Evolutionary conservation across 2,329 filamentous ascomycete species (phyloP).

Genomic region (Xylaria sp.): DNA sequence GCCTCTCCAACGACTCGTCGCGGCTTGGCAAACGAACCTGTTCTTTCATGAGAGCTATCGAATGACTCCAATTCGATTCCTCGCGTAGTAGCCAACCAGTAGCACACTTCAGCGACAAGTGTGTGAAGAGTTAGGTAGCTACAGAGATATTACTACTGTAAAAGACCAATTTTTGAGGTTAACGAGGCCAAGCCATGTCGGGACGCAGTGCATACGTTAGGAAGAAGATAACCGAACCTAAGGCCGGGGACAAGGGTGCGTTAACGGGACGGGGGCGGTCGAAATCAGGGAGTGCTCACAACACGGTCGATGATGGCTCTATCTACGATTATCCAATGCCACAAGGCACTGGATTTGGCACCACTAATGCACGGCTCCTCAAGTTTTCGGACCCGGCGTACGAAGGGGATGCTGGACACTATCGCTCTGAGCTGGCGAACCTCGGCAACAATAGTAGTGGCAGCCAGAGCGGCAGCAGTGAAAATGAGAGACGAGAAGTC

Average conservation of each 20-base stretch:
- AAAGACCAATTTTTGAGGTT: background rate
- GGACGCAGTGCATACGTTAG: conserved; percentile 67
- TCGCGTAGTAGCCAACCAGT: conserved; percentile 7
- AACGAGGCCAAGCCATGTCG: conserved; percentile 57
- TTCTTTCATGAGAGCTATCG: background rate
- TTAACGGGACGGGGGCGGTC: conserved; percentile 47
- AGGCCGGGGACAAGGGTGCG: conserved; percentile 47
- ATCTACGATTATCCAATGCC: conserved; percentile 52
- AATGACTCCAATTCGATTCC: conserved; percentile 1
- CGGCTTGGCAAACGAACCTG: background rate
- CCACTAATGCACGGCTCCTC: conserved; percentile 56
- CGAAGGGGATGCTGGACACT: conserved; percentile 47
- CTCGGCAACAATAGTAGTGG: conserved; percentile 48
- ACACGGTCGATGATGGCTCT: conserved; percentile 52
- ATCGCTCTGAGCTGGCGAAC: conserved; percentile 43
- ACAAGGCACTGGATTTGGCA: conserved; percentile 55
- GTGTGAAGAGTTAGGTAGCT: conserved; percentile 18
- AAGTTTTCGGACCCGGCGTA: conserved; percentile 56
- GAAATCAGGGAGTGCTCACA: conserved; percentile 48
- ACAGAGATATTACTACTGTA: conserved; percentile 1
- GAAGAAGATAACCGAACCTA: conserved; percentile 65
- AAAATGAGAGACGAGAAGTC: conserved; percentile 49
- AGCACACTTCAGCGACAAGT: conserved; percentile 15
- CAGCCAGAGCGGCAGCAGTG: conserved; percentile 54
- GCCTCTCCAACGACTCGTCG: background rate